Conservation (phyloP, 1,139 yeast genomes). For the Yamadazyma diospyri region DNA sequence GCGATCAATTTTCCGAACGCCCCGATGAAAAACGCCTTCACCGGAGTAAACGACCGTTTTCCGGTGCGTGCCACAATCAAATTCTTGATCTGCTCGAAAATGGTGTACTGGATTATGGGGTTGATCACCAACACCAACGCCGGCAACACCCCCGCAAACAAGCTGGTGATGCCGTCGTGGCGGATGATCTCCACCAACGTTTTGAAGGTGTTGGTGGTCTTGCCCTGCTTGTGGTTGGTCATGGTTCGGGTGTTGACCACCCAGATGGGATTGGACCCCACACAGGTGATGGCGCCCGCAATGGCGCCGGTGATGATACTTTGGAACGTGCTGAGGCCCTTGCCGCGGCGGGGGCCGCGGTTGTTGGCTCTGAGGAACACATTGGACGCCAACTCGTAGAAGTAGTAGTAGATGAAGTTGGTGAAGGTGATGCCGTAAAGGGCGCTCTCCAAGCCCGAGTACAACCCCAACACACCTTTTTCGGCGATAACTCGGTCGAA, state of each 20-base stretch:
- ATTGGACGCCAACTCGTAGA: slow-evolving; percentile 70
- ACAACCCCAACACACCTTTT: slow-evolving; percentile 71
- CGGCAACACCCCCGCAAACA: slow-evolving; percentile 84
- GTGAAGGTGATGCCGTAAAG: slow-evolving; percentile 81
- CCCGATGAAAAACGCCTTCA: slow-evolving; percentile 81
- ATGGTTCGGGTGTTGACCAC: slow-evolving; percentile 83
- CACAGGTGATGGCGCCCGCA: slow-evolving; percentile 84
- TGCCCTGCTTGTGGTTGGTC: slow-evolving; percentile 51
- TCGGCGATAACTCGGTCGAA: slow-evolving; percentile 49
- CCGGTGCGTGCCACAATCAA: slow-evolving; percentile 54
- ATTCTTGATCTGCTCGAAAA: slow-evolving; percentile 83
- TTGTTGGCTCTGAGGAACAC: slow-evolving; percentile 43
- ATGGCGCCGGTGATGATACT: slow-evolving; percentile 77
- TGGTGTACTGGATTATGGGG: slow-evolving; percentile 89
- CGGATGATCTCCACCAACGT: slow-evolving; percentile 61
- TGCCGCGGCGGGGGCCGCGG: slow-evolving; percentile 21
- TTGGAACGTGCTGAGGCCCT: slow-evolving; percentile 61
- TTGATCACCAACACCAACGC: slow-evolving; percentile 82
- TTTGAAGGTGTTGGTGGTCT: slow-evolving; percentile 41
- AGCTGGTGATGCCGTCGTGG: slow-evolving; percentile 66
- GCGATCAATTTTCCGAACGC: slow-evolving; percentile 88
- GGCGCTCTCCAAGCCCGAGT: slow-evolving; percentile 86
- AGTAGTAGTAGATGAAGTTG: slow-evolving; percentile 86
- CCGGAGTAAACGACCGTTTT: slow-evolving; percentile 44
- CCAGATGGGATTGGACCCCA: slow-evolving; percentile 93